Conservation (phyloP, 1,284 basidiomycete species). For the Afroboletus lepidellus region DNA sequence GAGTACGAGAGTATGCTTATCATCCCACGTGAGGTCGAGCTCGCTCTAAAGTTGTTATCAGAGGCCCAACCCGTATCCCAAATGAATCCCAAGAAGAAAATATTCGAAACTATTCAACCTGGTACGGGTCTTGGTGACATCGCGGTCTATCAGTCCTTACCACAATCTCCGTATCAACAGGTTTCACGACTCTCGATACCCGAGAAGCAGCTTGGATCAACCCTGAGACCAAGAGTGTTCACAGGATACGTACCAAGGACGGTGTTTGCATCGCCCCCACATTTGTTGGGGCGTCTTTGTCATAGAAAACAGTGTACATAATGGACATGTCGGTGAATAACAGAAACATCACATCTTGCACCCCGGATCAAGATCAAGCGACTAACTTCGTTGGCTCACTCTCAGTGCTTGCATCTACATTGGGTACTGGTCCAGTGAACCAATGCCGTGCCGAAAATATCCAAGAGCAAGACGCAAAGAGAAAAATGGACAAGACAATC, state of each 20-base stretch:
- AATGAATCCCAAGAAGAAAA: constrained; percentile 96
- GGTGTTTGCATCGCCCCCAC: constrained; percentile 82
- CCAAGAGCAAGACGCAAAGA: constrained; percentile 61
- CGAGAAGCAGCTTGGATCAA: constrained; percentile 91
- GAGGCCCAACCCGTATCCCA: constrained; percentile 73
- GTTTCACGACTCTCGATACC: constrained; percentile 84
- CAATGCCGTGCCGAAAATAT: constrained; percentile 59
- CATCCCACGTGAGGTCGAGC: background rate
- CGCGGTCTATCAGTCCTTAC: constrained; percentile 4
- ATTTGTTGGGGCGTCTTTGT: constrained; percentile 83
- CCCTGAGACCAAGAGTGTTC: constrained; percentile 75
- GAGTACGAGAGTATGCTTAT: constrained; percentile 66
- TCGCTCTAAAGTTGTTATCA: constrained; percentile 31
- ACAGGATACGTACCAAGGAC: constrained; percentile 83
- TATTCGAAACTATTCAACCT: constrained; percentile 93
- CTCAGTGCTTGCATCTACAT: constrained; percentile 2
- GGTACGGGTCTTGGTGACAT: constrained; percentile 39
- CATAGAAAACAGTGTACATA: constrained; percentile 45
- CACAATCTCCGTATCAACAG: constrained; percentile 33
- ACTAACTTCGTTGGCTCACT: constrained; percentile 1
- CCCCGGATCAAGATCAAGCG: background rate
- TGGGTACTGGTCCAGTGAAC: constrained; percentile 57
- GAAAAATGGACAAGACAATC: constrained; percentile 56
- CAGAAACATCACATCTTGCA: background rate
- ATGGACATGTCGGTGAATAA: background rate